These are phyloP conservation scores for Barnettozyma vustinii DNA, from an alignment of 805 yeast genomes.

Conservation along the genomic window DNA sequence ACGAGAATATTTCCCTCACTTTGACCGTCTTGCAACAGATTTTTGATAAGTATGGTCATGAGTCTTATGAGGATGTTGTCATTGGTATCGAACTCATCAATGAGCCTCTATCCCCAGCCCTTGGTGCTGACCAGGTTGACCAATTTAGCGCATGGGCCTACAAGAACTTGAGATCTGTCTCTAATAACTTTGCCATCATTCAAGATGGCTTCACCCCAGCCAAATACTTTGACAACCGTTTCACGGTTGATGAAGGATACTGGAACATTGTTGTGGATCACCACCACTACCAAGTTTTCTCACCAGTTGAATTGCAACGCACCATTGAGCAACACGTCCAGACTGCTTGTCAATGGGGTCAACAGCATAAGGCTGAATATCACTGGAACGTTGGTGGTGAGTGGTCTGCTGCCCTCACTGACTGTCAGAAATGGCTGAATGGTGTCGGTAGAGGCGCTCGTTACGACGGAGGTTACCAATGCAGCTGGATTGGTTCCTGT, in stretches of 20 bases:
- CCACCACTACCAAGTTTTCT: conserved; percentile 87
- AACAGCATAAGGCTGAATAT: conserved; percentile 39
- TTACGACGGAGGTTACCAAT: conserved; percentile 56
- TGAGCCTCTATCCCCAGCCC: conserved; percentile 78
- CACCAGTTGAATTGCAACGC: conserved; percentile 52
- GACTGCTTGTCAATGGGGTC: conserved; percentile 48
- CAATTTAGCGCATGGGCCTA: conserved; percentile 62
- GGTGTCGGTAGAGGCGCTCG: conserved; percentile 84
- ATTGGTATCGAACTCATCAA: conserved; percentile 81
- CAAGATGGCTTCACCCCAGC: conserved; percentile 77
- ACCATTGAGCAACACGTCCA: conserved; percentile 56
- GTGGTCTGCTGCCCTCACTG: conserved; percentile 90
- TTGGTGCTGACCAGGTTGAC: conserved; percentile 54
- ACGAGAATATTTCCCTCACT: conserved; percentile 49
- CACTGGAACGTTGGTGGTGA: conserved; percentile 84
- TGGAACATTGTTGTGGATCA: conserved; percentile 80
- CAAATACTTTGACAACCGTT: conserved; percentile 57
- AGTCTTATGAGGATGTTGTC: conserved; percentile 62
- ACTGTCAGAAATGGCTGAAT: conserved; percentile 84
- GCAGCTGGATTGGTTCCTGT: conserved; percentile 58
- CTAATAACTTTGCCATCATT: conserved; percentile 54
- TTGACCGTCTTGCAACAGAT: conserved; percentile 49
- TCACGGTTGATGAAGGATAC: conserved; percentile 34
- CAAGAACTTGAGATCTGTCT: conserved; percentile 50
- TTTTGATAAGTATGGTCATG: conserved; percentile 56